These are phyloP conservation scores for Eucalyptus sp. DNA, from an alignment of 345 rosid genomes.

Conservation along the genomic window DNA sequence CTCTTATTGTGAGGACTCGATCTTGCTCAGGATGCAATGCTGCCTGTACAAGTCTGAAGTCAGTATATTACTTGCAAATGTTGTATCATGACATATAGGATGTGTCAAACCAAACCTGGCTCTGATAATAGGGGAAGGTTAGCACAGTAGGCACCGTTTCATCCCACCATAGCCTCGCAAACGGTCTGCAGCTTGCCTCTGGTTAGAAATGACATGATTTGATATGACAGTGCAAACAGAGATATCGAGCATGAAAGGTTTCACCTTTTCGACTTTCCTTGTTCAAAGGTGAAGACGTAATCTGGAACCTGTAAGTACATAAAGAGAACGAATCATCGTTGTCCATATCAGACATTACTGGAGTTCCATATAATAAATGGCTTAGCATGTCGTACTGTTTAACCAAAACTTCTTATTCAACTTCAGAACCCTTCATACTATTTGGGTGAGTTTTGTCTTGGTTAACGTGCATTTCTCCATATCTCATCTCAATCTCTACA, in stretches of 20 bases:
- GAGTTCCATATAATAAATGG: not conserved
- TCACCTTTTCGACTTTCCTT: slow-evolving; percentile 88
- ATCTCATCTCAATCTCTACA: not conserved
- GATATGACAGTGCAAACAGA: not conserved
- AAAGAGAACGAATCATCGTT: not conserved
- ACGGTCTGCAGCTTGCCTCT: slow-evolving; percentile 38
- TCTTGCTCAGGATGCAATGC: slow-evolving; percentile 91
- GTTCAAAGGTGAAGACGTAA: slow-evolving; percentile 44
- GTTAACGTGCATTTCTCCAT: not conserved
- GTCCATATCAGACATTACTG: not conserved
- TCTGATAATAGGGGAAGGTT: slow-evolving; percentile 46
- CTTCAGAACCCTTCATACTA: not conserved
- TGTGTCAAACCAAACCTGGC: slow-evolving; percentile 33
- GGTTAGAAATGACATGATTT: not conserved
- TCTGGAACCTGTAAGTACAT: slow-evolving; percentile 54
- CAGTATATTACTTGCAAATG: not conserved
- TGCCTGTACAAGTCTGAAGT: slow-evolving; percentile 28
- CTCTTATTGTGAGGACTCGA: slow-evolving; percentile 76
- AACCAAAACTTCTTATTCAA: not conserved
- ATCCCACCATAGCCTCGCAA: slow-evolving; percentile 95
- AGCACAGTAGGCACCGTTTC: slow-evolving; percentile 80
- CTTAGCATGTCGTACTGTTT: not conserved
- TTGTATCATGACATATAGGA: not conserved
- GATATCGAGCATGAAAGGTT: not conserved
- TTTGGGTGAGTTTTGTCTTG: not conserved